Base-by-base conservation (phyloP, 164 flowering plant genomes). In the Aristolochia fimbriata region DNA sequence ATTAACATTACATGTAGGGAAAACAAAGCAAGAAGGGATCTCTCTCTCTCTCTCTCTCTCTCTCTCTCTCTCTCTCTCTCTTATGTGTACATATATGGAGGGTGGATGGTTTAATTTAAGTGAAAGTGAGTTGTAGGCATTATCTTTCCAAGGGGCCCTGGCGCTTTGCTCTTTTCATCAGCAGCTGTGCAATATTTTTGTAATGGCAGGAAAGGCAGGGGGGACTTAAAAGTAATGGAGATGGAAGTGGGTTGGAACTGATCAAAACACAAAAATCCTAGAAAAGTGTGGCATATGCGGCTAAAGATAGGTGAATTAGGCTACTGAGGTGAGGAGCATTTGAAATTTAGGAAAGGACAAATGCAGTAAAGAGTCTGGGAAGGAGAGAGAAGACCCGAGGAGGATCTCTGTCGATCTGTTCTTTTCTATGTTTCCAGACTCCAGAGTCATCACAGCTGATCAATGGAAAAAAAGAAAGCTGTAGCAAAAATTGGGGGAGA, bases 281-380 rank as follows among this genome's bases (percentile, higher is more conserved):
- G 62, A 70, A 69, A 65, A 31, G 43, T 43, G 66, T 61, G 64
- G 60, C 51, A 59, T 27, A 51, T 41, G 61, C 46, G 48, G 15
- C 55, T 22, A 23, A 23, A 53, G 22, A 64, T 24, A 67, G 66
- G 71, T 51, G 64, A 71, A 71, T 69, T 31, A 63, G 76, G 56
- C 16, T 62, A 66, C 55, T 56, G 27, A 61, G 69, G 64, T 64
- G 57, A 43, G 61, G 58, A 31, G 64, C 64, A 59, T 51, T 30
- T 15, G 64, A 27, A 70, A 54, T 62, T 59, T 55, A 74, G 71
- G 60, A 66, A 71, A 77, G 70, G 79, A 73, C 76, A 71, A 77
- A 74, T 66, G 61, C 47, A 64, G 70, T 57, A 55, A 53, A 59
- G 30, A 53, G 25, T 47, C 59, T 59, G 60, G 63, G 65, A 54